Evolutionary conservation across 176 grass and related monocot species (phyloP).

Genomic region (Lolium rigidum): DNA sequence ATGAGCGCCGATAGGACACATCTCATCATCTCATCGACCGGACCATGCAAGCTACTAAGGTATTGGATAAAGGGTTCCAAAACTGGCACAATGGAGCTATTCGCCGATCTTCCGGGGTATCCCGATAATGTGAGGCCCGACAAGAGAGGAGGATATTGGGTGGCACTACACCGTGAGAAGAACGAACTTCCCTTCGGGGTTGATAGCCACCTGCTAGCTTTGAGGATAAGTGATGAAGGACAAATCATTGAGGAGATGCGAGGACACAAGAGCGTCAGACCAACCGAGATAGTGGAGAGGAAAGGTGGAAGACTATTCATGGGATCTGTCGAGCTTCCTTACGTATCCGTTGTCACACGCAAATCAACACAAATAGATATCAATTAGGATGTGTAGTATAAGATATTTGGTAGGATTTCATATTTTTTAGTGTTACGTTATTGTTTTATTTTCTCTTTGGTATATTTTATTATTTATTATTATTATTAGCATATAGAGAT

Average conservation of each 20-base stretch:
- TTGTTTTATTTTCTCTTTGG: background rate
- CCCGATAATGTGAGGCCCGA: constrained; percentile 13
- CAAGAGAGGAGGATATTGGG: constrained; percentile 16
- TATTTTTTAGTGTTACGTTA: background rate
- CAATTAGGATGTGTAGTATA: too few relatives aligned
- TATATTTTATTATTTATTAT: too few relatives aligned
- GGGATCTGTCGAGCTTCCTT: background rate
- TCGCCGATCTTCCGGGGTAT: background rate
- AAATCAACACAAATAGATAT: background rate
- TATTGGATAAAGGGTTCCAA: too few relatives aligned
- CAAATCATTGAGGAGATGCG: background rate
- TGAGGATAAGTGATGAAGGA: background rate
- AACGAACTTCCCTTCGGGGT: background rate
- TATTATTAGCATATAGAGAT: background rate
- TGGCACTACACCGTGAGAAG: constrained; percentile 22
- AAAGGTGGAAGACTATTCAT: background rate
- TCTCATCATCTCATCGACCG: too few relatives aligned
- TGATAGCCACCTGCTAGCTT: background rate
- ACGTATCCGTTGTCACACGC: background rate
- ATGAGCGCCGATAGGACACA: too few relatives aligned
- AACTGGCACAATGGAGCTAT: background rate
- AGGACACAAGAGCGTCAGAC: background rate
- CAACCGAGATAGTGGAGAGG: background rate
- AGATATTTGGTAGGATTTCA: background rate
- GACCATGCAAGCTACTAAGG: too few relatives aligned